Conservation (phyloP, 148 eudicot species). For the Vaccinium macrocarpon region DNA sequence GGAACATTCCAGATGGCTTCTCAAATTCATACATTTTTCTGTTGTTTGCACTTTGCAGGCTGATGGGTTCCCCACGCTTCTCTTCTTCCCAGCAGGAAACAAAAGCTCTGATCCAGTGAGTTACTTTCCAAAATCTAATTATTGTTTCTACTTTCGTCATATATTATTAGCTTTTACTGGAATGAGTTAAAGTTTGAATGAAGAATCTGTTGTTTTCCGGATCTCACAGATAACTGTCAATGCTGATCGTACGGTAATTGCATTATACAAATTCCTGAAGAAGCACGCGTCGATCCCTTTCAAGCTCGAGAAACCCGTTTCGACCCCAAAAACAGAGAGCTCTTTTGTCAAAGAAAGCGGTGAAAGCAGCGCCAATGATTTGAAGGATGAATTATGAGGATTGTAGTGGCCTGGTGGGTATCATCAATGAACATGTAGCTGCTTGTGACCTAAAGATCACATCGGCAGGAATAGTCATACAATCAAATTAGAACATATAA, state of each 20-base stretch:
- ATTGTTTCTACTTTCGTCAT: not conserved
- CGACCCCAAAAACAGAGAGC: conserved; percentile 32
- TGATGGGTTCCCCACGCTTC: conserved; percentile 89
- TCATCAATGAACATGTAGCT: not conserved
- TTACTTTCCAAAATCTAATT: conserved; percentile 10
- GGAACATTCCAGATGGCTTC: not conserved
- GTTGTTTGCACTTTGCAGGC: conserved; percentile 63
- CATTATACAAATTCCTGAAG: conserved; percentile 74
- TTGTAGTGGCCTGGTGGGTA: not conserved
- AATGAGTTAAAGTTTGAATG: not conserved
- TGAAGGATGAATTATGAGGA: conserved; percentile 69
- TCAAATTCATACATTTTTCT: not conserved
- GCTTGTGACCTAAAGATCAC: not conserved
- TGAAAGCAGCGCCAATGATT: conserved; percentile 25
- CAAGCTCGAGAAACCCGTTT: conserved; percentile 60
- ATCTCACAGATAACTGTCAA: conserved; percentile 61
- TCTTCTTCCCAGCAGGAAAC: conserved; percentile 89
- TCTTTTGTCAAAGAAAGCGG: conserved; percentile 33
- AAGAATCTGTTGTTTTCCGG: conserved; percentile 10
- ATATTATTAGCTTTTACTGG: not conserved
- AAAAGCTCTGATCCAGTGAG: conserved; percentile 83
- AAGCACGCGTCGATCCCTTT: conserved; percentile 70
- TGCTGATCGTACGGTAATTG: conserved; percentile 66
- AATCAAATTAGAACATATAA: not conserved
- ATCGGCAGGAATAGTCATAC: not conserved